Conservation (phyloP, 805 yeast genomes). For the Wickerhamiella occidentalis region DNA sequence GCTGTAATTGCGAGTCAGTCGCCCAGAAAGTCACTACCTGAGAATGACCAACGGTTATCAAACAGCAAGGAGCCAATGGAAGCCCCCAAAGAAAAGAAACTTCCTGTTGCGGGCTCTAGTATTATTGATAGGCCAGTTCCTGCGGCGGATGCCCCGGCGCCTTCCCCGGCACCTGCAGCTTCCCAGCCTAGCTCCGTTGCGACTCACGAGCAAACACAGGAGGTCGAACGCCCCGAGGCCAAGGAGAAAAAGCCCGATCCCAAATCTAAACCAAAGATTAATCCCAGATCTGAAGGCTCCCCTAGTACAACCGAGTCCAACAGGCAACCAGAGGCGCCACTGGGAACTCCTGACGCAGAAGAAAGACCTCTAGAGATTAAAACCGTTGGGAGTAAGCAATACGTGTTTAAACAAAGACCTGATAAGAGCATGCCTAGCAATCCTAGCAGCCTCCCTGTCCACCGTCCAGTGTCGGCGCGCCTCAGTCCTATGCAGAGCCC, state of each 20-base stretch:
- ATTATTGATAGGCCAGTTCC: background rate
- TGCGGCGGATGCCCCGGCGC: too few species aligned
- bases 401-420: background rate
- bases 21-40: background rate
- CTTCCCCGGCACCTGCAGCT: too few species aligned
- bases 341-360: background rate
- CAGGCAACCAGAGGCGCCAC: background rate
- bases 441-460: background rate
- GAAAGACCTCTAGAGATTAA: constrained; percentile 4
- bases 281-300: background rate
- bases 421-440: background rate
- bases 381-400: constrained; percentile 6
- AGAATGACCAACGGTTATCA: background rate
- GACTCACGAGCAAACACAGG: too few species aligned
- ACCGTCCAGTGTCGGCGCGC: background rate
- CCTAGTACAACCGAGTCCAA: background rate
- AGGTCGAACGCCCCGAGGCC: too few species aligned
- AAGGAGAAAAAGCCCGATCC: too few species aligned
- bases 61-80: background rate
- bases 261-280: too few species aligned
- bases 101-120: background rate
- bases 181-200: too few species aligned
- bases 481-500: background rate
- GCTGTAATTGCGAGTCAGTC: background rate
- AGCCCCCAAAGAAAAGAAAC: background rate